These are phyloP conservation scores for Wallacemonas collosoma DNA, from an alignment of 208 protist species.

Conservation along the genomic window DNA sequence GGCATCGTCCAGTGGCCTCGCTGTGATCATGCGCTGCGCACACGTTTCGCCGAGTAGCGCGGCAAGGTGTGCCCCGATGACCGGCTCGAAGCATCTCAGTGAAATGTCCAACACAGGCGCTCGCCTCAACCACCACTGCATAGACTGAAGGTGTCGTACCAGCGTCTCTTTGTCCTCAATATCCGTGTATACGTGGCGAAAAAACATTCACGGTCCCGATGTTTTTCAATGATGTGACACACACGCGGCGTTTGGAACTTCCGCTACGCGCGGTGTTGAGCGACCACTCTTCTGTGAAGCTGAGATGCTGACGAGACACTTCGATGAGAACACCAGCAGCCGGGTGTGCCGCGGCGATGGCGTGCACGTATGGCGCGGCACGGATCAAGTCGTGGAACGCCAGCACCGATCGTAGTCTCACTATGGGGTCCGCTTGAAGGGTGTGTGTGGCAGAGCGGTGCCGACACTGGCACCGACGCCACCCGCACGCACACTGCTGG, in stretches of 20 bases:
- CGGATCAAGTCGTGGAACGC: background rate
- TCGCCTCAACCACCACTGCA: slow-evolving; percentile 1
- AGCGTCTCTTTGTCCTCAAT: background rate
- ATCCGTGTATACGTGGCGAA: slow-evolving; percentile 7
- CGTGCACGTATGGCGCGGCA: background rate
- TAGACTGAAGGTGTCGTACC: background rate
- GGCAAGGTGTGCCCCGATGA: background rate
- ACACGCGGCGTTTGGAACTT: background rate
- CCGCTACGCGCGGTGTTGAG: background rate
- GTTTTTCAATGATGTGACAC: background rate
- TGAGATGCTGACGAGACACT: background rate
- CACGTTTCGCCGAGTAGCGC: background rate
- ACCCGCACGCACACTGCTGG: too few relatives aligned
- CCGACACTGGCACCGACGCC: too few relatives aligned
- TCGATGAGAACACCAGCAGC: background rate
- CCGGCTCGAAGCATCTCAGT: background rate
- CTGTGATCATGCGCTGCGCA: background rate
- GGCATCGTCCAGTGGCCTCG: background rate
- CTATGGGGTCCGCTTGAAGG: too few relatives aligned
- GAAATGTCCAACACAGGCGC: slow-evolving; percentile 3
- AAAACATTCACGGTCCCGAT: slow-evolving; percentile 6
- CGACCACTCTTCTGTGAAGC: background rate
- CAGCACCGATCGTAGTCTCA: background rate
- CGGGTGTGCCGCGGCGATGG: background rate
- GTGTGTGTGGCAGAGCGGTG: too few relatives aligned